Evolutionary conservation across 768 basidiomycete species (phyloP).

Genomic region (Mycena olivaceomarginata): DNA sequence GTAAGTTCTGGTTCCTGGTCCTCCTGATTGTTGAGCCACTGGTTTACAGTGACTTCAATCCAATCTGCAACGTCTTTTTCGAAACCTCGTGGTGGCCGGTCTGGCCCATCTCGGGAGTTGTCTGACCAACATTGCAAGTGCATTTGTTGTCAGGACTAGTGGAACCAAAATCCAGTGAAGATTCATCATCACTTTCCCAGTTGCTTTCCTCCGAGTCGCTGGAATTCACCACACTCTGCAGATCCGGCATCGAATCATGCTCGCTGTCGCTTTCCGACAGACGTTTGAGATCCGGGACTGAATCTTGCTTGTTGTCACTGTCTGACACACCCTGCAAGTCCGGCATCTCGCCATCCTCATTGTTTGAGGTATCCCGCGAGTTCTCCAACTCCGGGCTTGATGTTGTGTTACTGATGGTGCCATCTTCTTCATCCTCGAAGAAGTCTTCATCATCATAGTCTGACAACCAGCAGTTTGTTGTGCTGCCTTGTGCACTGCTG

Average conservation of each 20-base stretch:
- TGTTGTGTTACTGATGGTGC: background rate
- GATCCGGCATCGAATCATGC: constrained; percentile 1
- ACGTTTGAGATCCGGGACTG: background rate
- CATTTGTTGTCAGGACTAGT: constrained; percentile 16
- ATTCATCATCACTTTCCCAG: constrained; percentile 30
- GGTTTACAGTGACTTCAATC: constrained; percentile 19
- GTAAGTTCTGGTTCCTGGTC: constrained; percentile 19
- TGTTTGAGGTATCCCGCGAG: no score
- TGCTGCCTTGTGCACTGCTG: background rate
- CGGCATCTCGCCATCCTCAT: no score
- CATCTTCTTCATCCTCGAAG: constrained; percentile 18
- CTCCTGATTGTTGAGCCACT: constrained; percentile 31
- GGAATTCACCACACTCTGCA: constrained; percentile 1
- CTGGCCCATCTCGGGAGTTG: constrained; percentile 4
- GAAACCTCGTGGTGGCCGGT: background rate
- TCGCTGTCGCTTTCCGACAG: background rate
- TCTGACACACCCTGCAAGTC: no score
- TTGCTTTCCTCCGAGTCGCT: constrained; percentile 6
- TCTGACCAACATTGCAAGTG: background rate
- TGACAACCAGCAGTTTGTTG: constrained; percentile 21
- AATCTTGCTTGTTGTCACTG: background rate
- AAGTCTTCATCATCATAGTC: no score
- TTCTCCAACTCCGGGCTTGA: background rate
- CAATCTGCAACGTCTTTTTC: background rate
- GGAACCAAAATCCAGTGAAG: background rate